These are phyloP conservation scores for Clausena lansium DNA, from an alignment of 345 rosid genomes.

Conservation along the genomic window DNA sequence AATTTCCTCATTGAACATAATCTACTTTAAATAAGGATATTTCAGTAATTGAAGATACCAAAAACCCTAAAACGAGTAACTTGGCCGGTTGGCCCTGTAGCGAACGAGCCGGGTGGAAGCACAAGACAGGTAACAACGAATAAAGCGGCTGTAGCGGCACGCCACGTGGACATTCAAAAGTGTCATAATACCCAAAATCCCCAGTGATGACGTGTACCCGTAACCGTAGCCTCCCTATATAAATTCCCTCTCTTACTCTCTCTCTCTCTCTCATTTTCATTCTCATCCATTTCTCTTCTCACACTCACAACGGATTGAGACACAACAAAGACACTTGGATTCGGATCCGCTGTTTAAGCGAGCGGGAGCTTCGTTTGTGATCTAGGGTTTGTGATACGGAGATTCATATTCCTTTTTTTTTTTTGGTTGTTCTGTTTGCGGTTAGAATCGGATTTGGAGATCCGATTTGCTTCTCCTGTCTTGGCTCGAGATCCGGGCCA, in stretches of 20 bases:
- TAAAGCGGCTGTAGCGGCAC: background rate
- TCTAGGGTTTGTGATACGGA: constrained; percentile 31
- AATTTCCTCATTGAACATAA: background rate
- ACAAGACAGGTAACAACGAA: constrained; percentile 11
- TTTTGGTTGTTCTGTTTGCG: background rate
- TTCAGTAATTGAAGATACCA: background rate
- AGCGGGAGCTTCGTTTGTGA: background rate
- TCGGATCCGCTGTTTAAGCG: constrained; percentile 10
- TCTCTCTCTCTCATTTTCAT: background rate
- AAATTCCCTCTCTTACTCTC: constrained; percentile 10
- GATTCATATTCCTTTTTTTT: background rate
- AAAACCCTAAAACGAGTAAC: constrained; percentile 5
- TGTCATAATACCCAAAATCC: constrained; percentile 11
- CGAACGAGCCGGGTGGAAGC: constrained; percentile 15
- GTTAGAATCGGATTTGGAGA: constrained; percentile 33
- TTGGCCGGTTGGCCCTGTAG: background rate
- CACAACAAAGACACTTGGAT: constrained; percentile 8
- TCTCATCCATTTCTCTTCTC: constrained; percentile 31
- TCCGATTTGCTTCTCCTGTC: constrained; percentile 54
- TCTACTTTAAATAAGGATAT: background rate
- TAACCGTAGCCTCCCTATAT: constrained; percentile 56
- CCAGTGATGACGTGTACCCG: constrained; percentile 42
- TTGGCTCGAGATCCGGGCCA: constrained; percentile 99
- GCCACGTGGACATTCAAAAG: constrained; percentile 38
- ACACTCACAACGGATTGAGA: constrained; percentile 27